Base-by-base conservation (phyloP, 192 early-diverging fungal genomes). In the Podila epicladia region DNA sequence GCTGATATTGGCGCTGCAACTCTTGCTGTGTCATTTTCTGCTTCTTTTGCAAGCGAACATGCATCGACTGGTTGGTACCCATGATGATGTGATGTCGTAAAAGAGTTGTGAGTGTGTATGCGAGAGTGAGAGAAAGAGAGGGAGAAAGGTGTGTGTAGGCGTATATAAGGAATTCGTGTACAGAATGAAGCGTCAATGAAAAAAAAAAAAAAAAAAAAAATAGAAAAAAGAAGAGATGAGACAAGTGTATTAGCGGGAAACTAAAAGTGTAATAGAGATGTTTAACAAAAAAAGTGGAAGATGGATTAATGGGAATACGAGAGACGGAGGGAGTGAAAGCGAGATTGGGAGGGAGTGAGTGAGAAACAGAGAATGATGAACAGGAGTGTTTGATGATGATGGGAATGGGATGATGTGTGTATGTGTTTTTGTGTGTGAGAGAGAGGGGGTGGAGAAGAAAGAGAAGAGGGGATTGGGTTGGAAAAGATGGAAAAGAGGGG, bases 11-110 rank as follows among this genome's bases (percentile, higher is more conserved):
- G n/a, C 71, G 61, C 62, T 80, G 77, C 20, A 80, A 62, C 41
- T 80, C 77, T 48, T 69, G 71, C 37, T 80, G 77, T 22, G 71
- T 72, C 71, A 69, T 64, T 62, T 63, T 80, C 57, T 50, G 71
- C 67, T 71, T 80, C 62, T 73, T 80, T 37, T 73, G 77, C 71
- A 73, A 32, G 31, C 77, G 77, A 7, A 55, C 61, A 24, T 68
- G 66, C 67, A 76, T 29, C 8, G 77, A 80, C 33, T 80, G 77
- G 33, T 48, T 80, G 53, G 37, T 73, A 19, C 77, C 77, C 77
- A 80, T 80, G 37, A 37, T 67, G 61, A 22, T 32, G 20, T 11
- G 20, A 69, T 68, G 55, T 6, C 58, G 51, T 28, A 8, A 4
- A 19, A 64, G 37, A 17, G n/a, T 33, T 31, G 15, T 45, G 38